phyloP scores from a whole-genome alignment of 2,329 filamentous ascomycete species.

The Zasmidium angulare region DNA sequence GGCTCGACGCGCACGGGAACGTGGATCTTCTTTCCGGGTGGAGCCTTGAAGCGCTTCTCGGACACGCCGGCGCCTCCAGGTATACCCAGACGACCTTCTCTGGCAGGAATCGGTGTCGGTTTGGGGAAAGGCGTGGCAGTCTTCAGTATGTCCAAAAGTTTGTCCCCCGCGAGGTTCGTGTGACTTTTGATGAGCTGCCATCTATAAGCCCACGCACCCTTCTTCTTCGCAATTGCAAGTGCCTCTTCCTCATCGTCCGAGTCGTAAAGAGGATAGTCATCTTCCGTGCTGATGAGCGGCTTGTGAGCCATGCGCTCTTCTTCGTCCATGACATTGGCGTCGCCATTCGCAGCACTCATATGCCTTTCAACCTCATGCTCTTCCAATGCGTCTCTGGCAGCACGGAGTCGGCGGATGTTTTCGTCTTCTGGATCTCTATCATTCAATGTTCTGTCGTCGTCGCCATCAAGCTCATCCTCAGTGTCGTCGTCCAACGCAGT shows the following conservation, averaged over 20 bases:
- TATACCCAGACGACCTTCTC: conserved; percentile 45
- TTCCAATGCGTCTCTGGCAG: conserved; percentile 51
- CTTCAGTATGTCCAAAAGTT: conserved; percentile 37
- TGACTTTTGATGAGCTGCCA: conserved; percentile 54
- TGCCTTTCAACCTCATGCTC: conserved; percentile 51
- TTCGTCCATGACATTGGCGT: conserved; percentile 60
- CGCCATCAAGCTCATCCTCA: conserved; percentile 62
- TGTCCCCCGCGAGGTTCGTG: conserved; percentile 46
- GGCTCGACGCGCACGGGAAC: conserved; percentile 94
- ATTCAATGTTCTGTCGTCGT: conserved; percentile 49
- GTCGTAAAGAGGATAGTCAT: conserved; percentile 86
- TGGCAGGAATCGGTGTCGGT: conserved; percentile 44
- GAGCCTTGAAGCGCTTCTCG: conserved; percentile 63
- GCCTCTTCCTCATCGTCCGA: conserved; percentile 74
- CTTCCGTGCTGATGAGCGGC: conserved; percentile 53
- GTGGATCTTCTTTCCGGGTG: conserved; percentile 84
- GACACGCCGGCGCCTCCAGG: conserved; percentile 38
- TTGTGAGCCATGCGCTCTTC: conserved; percentile 77
- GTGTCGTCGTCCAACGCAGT: conserved; percentile 76
- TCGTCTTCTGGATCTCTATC: conserved; percentile 43
- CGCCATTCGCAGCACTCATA: conserved; percentile 46
- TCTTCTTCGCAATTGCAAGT: conserved; percentile 72
- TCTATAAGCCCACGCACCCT: conserved; percentile 76
- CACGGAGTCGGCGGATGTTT: conserved; percentile 49
- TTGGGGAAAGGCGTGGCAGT: conserved; percentile 38